Base-by-base conservation (phyloP, 495 filamentous ascomycete species). In the Aspergillus campestris region DNA sequence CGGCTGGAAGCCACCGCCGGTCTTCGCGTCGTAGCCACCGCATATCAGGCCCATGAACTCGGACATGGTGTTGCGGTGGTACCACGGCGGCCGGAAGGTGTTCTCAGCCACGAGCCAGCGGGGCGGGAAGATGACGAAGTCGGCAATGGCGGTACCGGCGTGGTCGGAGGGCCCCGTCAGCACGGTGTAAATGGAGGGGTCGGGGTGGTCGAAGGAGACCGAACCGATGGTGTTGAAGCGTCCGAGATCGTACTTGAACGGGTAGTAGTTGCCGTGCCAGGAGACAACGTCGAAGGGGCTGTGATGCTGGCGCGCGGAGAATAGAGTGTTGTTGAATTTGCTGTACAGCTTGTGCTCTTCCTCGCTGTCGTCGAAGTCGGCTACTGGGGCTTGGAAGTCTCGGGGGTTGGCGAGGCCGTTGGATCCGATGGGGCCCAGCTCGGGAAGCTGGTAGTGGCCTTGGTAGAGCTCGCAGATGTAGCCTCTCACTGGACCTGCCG, bases 401-500 rank as follows among this genome's bases (percentile, higher is more conserved):
- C 89, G 80, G 1, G 81, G 76, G 56, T 95, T 95, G 50, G 89
- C 89, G 4, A 95, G 80, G 34, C 89, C 75, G 57, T 90, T 90
- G 38, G 81, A 86, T 6, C 89, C 89, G 53, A 95, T 94, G 31
- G 89, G 89, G 3, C 89, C 89, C 3, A 95, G 73, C 55, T 94
- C 89, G 1, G 89, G 89, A 6, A 95, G 83, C 41, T 78, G 60
- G 61, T 86, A 95, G 65, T 92, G 87, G 15, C 82, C 83, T 50
- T 88, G 80, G 65, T 91, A 94, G 3, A 94, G 71, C 64, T 95
- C 89, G 33, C 91, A 77, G 24, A 89, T 86, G 59, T 94, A 95
- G 39, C 89, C 89, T 51, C 87, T 72, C 3, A 82, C 82, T 3
- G 82, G 79, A 7, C 81, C 80, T 2, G 69, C 58, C 24, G 75